Evolutionary conservation across 768 basidiomycete species (phyloP).

Genomic region (Suillus decipiens): DNA sequence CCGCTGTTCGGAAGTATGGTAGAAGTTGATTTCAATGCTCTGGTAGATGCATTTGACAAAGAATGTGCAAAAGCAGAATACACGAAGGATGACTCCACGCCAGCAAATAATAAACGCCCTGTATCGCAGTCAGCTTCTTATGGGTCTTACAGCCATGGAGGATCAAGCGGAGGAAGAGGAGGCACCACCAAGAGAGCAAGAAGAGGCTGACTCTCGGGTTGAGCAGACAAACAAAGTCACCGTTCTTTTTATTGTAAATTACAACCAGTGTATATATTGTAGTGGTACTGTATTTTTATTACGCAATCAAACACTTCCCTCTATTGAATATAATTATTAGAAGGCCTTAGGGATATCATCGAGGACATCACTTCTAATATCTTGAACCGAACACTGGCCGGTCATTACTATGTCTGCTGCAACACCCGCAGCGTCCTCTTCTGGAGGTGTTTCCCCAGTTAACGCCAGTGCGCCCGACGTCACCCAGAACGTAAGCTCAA

Average conservation of each 20-base stretch:
- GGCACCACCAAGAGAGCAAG: conserved; percentile 12
- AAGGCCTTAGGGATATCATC: not conserved
- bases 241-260: not conserved
- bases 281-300: not conserved
- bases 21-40: conserved; percentile 39
- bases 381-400: not conserved
- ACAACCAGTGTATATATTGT: not conserved
- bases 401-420: conserved; percentile 28
- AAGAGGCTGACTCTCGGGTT: not conserved
- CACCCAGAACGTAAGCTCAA: conserved; percentile 20
- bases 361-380: not conserved
- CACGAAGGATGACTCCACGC: conserved; percentile 13
- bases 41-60: conserved; percentile 42
- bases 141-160: not conserved
- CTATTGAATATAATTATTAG: not conserved
- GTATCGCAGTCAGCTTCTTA: conserved; percentile 6
- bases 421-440: conserved; percentile 38
- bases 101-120: conserved; percentile 17
- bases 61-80: conserved; percentile 43
- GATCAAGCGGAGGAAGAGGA: conserved; percentile 3
- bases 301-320: not conserved
- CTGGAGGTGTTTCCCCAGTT: conserved; percentile 33
- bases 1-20: conserved; percentile 48
- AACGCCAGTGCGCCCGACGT: conserved; percentile 29
- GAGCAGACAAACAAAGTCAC: not conserved